Evolutionary conservation across 345 rosid genomes (phyloP).

Genomic region (Cardiospermum halicacabum): DNA sequence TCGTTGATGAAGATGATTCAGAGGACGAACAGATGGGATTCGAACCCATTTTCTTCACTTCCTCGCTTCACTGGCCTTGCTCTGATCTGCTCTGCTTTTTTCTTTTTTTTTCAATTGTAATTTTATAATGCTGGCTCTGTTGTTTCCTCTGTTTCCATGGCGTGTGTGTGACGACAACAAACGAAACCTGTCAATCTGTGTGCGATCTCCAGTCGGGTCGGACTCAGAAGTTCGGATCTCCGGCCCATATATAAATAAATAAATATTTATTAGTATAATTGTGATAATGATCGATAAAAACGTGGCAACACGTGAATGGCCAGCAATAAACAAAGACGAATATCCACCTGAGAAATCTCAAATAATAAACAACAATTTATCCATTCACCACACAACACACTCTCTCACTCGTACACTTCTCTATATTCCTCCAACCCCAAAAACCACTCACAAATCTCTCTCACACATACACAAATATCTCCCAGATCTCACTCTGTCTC

Average conservation of each 20-base stretch:
- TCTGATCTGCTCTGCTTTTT: neutral
- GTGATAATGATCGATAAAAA: neutral
- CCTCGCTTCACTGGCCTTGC: neutral
- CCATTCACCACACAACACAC: neutral
- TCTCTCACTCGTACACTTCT: neutral
- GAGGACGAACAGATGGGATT: constrained; percentile 33
- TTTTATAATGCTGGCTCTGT: too few species aligned
- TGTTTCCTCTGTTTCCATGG: neutral
- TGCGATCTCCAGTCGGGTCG: neutral
- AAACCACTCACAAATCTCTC: neutral
- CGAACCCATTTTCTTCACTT: constrained; percentile 13
- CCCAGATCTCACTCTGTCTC: neutral
- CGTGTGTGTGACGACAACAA: neutral
- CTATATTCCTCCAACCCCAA: too few species aligned
- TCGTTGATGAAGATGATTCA: constrained; percentile 34
- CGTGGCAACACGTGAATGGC: constrained; percentile 1
- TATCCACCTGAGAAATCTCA: constrained; percentile 8
- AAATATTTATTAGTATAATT: too few species aligned
- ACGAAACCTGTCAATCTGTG: too few species aligned
- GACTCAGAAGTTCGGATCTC: neutral
- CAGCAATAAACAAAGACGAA: neutral
- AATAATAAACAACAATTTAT: constrained; percentile 3
- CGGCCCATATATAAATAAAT: neutral
- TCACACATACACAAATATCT: neutral
- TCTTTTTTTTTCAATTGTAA: neutral